These are phyloP conservation scores for Pelargonium myrrhifolium DNA, from an alignment of 441 rosid genomes.

Conservation along the genomic window DNA sequence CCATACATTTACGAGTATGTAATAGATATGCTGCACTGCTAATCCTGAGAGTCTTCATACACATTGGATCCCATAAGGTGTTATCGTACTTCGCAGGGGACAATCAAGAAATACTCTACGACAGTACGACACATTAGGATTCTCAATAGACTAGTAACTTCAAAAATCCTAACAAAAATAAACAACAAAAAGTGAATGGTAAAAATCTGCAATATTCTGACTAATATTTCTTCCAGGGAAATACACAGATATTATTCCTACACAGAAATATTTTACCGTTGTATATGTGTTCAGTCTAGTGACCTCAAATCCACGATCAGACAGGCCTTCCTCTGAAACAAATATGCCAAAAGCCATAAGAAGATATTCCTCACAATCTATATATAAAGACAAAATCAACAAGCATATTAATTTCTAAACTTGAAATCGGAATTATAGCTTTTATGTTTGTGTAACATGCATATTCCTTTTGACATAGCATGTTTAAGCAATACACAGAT, in stretches of 20 bases:
- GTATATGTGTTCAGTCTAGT: conserved; percentile 82
- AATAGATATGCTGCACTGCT: background rate
- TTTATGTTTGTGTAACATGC: background rate
- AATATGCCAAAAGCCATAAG: conserved; percentile 16
- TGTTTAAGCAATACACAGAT: background rate
- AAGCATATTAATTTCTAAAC: background rate
- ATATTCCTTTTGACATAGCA: background rate
- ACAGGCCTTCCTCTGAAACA: conserved; percentile 76
- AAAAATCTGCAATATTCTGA: background rate
- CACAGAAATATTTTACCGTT: conserved; percentile 51
- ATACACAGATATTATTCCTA: conserved; percentile 1
- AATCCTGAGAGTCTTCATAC: too few relatives aligned
- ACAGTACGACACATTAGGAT: background rate
- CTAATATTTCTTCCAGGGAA: too few relatives aligned
- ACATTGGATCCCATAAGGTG: background rate
- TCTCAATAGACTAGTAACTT: background rate
- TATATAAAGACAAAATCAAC: conserved; percentile 11
- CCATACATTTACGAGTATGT: background rate
- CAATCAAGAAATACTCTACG: background rate
- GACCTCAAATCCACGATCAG: conserved; percentile 83
- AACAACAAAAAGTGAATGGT: background rate
- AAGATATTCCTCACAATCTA: background rate
- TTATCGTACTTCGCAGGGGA: background rate
- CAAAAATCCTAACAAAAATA: background rate
- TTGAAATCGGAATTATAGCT: background rate